Percentiles rank a stretch among this genome's conserved stretches.
Conservation (phyloP, 108 stramenopile genomes). For the Mediolabrus comicus region DNA sequence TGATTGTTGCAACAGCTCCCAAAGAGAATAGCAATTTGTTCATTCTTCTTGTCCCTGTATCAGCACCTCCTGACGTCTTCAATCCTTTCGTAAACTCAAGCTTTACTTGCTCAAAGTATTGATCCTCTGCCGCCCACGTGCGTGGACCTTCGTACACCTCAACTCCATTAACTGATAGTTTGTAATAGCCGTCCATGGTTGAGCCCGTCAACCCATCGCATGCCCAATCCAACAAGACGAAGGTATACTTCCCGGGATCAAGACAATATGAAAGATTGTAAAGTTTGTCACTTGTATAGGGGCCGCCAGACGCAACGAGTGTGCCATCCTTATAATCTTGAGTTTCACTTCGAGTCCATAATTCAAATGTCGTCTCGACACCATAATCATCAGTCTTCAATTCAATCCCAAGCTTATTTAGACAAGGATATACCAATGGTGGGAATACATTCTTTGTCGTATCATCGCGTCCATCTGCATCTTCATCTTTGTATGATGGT, state of each 20-base stretch:
- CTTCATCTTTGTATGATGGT: constrained; percentile 8
- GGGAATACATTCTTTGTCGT: constrained; percentile 42
- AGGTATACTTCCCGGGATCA: constrained; percentile 37
- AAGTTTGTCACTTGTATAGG: constrained; percentile 20
- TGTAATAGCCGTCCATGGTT: constrained; percentile 27
- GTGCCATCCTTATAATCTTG: constrained; percentile 24
- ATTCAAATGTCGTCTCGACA: constrained; percentile 43
- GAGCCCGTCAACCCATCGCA: constrained; percentile 35
- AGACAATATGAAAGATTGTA: constrained; percentile 40
- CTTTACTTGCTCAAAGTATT: neutral
- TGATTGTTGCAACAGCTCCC: no score
- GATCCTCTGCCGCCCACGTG: neutral
- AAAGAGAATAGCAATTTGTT: no score
- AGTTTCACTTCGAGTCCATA: constrained; percentile 1
- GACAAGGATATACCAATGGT: constrained; percentile 7
- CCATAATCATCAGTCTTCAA: constrained; percentile 47
- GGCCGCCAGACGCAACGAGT: constrained; percentile 32
- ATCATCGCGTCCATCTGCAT: constrained; percentile 37
- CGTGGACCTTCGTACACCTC: constrained; percentile 20
- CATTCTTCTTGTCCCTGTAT: neutral
- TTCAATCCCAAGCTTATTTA: constrained; percentile 34
- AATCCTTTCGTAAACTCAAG: neutral
- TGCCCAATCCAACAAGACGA: constrained; percentile 43
- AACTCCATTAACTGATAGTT: constrained; percentile 32
- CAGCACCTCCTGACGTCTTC: neutral